These are phyloP conservation scores for Daldinia caldariorum DNA, from an alignment of 495 filamentous ascomycete genomes.

Conservation along the genomic window DNA sequence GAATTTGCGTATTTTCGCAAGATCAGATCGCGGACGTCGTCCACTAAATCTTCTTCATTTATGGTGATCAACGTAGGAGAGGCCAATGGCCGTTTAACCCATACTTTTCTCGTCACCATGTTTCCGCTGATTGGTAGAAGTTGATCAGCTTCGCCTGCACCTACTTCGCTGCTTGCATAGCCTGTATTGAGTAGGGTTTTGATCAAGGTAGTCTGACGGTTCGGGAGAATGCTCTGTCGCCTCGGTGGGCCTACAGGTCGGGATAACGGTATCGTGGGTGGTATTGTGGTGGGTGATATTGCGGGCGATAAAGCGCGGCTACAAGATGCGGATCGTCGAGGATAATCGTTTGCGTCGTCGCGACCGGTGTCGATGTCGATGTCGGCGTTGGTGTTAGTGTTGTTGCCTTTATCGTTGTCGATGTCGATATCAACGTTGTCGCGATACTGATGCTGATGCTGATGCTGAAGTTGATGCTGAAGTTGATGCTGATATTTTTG, in stretches of 20 bases:
- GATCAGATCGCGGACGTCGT: constrained; percentile 93
- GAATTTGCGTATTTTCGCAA: constrained; percentile 94
- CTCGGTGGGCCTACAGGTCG: constrained; percentile 47
- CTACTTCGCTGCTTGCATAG: constrained; percentile 48
- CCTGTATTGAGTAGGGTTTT: constrained; percentile 56
- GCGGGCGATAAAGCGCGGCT: constrained; percentile 34
- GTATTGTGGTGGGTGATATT: constrained; percentile 10
- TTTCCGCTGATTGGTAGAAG: constrained; percentile 53
- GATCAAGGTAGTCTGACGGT: constrained; percentile 58
- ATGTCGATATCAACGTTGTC: not conserved
- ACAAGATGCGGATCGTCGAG: constrained; percentile 15
- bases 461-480: not conserved
- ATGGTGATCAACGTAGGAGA: constrained; percentile 90
- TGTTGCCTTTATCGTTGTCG: not conserved
- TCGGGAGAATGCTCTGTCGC: constrained; percentile 60
- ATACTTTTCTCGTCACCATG: constrained; percentile 84
- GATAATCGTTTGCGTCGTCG: constrained; percentile 20
- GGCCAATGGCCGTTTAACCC: constrained; percentile 86
- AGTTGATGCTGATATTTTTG: not conserved
- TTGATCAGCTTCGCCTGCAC: constrained; percentile 47
- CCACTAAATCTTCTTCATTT: constrained; percentile 88
- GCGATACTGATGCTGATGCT: not conserved
- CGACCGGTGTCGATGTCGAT: constrained; percentile 5
- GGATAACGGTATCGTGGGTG: constrained; percentile 31
- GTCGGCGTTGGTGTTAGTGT: constrained; percentile 11